Percentiles rank a stretch among this genome's conserved stretches.
Evolutionary conservation across 2,329 filamentous ascomycete genomes (phyloP).

Genomic region (Septoria linicola): DNA sequence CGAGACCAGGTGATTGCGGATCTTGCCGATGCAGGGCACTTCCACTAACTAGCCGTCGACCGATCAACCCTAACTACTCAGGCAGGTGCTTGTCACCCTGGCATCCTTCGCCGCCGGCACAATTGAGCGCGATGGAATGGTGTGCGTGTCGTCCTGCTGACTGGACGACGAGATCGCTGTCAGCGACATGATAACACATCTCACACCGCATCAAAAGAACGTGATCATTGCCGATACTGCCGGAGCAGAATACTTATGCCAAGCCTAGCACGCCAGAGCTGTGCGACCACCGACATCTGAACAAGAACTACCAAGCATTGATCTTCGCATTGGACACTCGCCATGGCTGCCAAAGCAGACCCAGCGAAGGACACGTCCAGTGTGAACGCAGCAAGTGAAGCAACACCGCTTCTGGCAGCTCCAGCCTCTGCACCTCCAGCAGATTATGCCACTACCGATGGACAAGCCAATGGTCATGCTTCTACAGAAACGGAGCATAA

Average conservation of each 20-base stretch:
- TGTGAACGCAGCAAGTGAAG: conserved; percentile 25
- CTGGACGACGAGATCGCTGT: background rate
- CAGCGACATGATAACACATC: background rate
- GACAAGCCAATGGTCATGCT: background rate
- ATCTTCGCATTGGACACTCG: background rate
- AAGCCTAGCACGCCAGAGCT: background rate
- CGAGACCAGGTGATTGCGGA: too few relatives aligned
- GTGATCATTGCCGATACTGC: too few relatives aligned
- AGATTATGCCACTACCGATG: conserved; percentile 13
- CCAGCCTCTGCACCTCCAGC: conserved; percentile 19
- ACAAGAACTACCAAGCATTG: conserved; percentile 1
- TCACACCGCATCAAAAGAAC: background rate
- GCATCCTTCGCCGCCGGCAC: conserved; percentile 1
- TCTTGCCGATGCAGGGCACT: too few relatives aligned
- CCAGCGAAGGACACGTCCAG: conserved; percentile 14
- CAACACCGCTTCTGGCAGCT: conserved; percentile 29
- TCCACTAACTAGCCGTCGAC: background rate
- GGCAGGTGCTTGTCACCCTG: conserved; percentile 1
- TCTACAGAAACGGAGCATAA: background rate
- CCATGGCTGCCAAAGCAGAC: conserved; percentile 23
- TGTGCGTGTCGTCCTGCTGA: background rate
- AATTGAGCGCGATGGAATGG: background rate
- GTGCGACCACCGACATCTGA: background rate
- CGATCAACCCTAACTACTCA: background rate
- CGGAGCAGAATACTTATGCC: background rate